These are phyloP conservation scores for Physcomitrium patens DNA, from an alignment of 225 moss, liverwort and hornwort species.

Conservation along the genomic window DNA sequence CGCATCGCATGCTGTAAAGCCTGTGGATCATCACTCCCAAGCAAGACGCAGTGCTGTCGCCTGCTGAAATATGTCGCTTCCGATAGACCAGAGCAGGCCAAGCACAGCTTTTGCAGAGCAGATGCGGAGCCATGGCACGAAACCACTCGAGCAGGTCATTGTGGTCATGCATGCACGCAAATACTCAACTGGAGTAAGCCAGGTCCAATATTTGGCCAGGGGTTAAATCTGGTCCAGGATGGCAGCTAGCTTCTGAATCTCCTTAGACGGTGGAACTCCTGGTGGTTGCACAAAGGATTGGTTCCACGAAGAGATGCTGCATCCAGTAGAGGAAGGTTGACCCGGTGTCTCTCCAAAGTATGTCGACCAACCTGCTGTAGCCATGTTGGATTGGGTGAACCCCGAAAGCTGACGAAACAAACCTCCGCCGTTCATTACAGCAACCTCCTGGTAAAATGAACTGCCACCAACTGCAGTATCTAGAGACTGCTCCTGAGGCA, in stretches of 20 bases:
- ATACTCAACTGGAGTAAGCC: no score
- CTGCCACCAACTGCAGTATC: no score
- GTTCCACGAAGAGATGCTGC: conserved; percentile 12
- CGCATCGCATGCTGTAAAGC: no score
- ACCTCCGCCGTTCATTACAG: neutral
- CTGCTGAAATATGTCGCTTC: no score
- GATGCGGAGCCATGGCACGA: neutral
- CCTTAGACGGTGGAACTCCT: conserved; percentile 2
- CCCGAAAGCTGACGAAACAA: conserved; percentile 13
- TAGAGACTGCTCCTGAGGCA: neutral
- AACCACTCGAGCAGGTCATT: neutral
- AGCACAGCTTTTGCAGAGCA: no score
- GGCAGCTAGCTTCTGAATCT: conserved; percentile 29
- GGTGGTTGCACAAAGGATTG: neutral
- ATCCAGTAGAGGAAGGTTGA: neutral
- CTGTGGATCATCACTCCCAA: no score
- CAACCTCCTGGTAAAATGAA: no score
- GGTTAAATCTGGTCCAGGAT: conserved; percentile 25
- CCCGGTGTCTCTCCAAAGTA: neutral
- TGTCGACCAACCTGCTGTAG: neutral
- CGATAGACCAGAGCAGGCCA: no score
- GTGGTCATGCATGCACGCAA: neutral
- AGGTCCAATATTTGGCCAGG: neutral
- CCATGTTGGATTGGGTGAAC: neutral
- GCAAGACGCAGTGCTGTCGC: no score